Base-by-base conservation (phyloP, 495 filamentous ascomycete species). In the Lophium mytilinum region DNA sequence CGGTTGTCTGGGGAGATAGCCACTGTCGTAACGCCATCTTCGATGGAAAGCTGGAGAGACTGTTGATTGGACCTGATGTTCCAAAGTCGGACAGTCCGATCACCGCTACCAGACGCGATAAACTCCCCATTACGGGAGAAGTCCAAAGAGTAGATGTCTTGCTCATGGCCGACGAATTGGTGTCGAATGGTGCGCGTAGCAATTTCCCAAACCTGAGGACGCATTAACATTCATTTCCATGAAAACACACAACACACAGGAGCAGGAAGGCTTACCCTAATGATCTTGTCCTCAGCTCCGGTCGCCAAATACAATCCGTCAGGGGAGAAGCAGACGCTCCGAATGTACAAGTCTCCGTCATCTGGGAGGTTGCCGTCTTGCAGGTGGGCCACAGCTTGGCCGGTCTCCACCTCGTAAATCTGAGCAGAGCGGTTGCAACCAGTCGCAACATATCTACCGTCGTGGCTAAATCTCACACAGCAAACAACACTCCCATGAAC, bases 11-110 rank as follows among this genome's bases (percentile, higher is more conserved):
- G 71, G 11, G 68, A 71, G 17, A 74, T 70, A 46, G 72, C 72
- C n/a, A 74, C 72, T 0, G 72, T 74, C 49, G 72, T 74, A 21
- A 74, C 72, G 37, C 72, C 72, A 43, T 74, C 72, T 48, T 74
- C 72, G 56, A 74, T 74, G 0, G 53, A 53, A 2, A 74, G 66
- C 30, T 61, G 56, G 14, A 71, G 58, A 17, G 69, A 47, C 53
- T 68, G 68, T 37, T 56, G 24, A 56, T 68, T 66, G 37, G 52
- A 58, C 46, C 70, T 62, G 33, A 72, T 64, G 51, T 73, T 68
- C 72, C 72, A 74, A 24, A 74, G 57, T n/a, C 71, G 64, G 45
- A 74, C 72, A 30, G 68, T 72, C 17, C 71, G 56, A 40, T 74
- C 72, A 34, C 72, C 72, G 37, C 63, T 68, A 33, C 72, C 72